Evolutionary conservation across 371 early-diverging fungal genomes (phyloP), one percentile per base, ranked within the genome.

Genomic region (Mucor sp.): DNA sequence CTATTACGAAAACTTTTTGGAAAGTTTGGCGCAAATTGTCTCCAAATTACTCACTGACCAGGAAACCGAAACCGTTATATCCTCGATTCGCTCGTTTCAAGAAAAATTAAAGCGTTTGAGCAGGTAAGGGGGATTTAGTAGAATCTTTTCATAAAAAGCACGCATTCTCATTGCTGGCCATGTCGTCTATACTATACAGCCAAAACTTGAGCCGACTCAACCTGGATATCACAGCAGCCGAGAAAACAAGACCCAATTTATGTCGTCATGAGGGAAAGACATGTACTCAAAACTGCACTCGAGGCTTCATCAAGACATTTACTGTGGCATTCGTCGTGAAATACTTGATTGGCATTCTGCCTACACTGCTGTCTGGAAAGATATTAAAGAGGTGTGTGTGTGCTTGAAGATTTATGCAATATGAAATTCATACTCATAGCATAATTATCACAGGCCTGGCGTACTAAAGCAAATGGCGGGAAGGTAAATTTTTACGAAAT

Each of bases 201-300:
- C 87, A 90, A 44, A 92, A 90, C 63, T 72, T 91, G 11, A 82
- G 72, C 27, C 79, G 85, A 14, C 69, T 90, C 15, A 74, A 83
- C 35, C 63, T 87, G 43, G 86, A 86, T 55, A 75, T 83, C 39
- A 77, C 83, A 5, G 65, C 64, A 50, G 72, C 63, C 27, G 76
- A 70, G 41, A 60, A 66, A 17, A 55, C 69, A 7, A 43, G 44
- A 7, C 65, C 73, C 14, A 70, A 72, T 35, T 69, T 76, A 25
- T 94, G 94, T 71, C 83, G 88, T 60, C 95, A 95, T 77, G 83
- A 85, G 21, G 94, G 91, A 47, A 88, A 88, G 63, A 87, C 90
- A 2, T 95, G 95, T 63, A 65, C 81, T 1, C 89, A 91, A 73
- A 93, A 94, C 66, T 85, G 89, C 28, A 75, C 87, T 17, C 81